These are phyloP conservation scores for Eucalyptus pauciflora DNA, from an alignment of 345 rosid species.

Conservation along the genomic window DNA sequence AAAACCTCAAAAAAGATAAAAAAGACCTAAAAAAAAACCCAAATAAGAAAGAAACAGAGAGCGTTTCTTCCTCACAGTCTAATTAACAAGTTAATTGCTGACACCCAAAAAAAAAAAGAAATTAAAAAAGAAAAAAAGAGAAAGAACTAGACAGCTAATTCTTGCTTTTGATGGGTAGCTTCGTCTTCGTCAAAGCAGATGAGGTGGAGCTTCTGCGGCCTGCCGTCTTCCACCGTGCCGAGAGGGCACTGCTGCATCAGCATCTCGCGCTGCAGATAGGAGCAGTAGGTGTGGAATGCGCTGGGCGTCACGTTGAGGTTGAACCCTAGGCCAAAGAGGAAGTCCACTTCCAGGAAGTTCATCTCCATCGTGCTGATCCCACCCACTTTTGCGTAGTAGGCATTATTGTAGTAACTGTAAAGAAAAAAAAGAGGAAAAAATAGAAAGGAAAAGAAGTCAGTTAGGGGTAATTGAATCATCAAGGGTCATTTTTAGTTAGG, in stretches of 20 bases:
- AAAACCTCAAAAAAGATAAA: neutral
- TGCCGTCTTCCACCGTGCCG: neutral
- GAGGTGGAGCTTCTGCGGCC: neutral
- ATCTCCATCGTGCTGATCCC: slow-evolving; percentile 82
- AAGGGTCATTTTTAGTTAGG: neutral
- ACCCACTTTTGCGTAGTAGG: slow-evolving; percentile 88
- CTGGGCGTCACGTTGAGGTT: slow-evolving; percentile 69
- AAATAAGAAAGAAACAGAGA: neutral
- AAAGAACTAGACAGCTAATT: slow-evolving; percentile 23
- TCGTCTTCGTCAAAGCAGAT: slow-evolving; percentile 49
- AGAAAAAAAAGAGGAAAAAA: accelerated
- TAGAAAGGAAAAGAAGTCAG: neutral
- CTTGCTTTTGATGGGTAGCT: slow-evolving; percentile 50
- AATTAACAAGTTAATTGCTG: neutral
- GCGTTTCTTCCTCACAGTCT: slow-evolving; percentile 7
- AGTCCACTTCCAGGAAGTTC: slow-evolving; percentile 82
- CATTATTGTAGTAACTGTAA: slow-evolving; percentile 72
- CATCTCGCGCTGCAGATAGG: slow-evolving; percentile 50
- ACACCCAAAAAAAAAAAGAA: neutral
- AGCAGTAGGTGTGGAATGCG: slow-evolving; percentile 56
- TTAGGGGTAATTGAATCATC: neutral
- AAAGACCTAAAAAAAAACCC: neutral
- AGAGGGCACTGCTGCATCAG: neutral
- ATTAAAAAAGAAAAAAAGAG: neutral
- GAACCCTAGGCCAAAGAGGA: slow-evolving; percentile 75